These are phyloP conservation scores for Xylaria sp. DNA, from an alignment of 2,329 filamentous ascomycete species.

Conservation along the genomic window DNA sequence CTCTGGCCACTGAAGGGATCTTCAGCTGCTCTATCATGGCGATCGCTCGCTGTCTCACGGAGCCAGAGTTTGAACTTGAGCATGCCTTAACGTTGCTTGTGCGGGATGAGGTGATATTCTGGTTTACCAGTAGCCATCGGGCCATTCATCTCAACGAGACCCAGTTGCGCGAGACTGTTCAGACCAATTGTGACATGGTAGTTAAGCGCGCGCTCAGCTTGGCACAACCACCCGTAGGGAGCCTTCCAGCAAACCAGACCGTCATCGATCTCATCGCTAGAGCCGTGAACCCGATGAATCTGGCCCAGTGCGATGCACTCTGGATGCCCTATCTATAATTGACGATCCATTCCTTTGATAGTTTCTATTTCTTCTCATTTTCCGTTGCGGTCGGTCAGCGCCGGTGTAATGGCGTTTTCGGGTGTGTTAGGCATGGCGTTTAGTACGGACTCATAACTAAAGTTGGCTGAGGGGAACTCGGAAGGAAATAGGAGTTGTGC, in stretches of 20 bases:
- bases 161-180: constrained; percentile 81
- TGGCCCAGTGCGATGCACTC: constrained; percentile 88
- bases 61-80: constrained; percentile 90
- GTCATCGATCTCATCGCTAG: constrained; percentile 94
- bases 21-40: constrained; percentile 97
- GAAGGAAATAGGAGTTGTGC: constrained; percentile 12
- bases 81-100: constrained; percentile 96
- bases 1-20: constrained; percentile 94
- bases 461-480: neutral
- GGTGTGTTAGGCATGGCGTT: constrained; percentile 19
- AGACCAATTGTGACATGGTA: constrained; percentile 88
- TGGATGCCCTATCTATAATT: constrained; percentile 95
- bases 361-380: neutral
- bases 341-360: constrained; percentile 8
- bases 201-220: constrained; percentile 90
- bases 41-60: constrained; percentile 91
- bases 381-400: neutral
- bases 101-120: constrained; percentile 97
- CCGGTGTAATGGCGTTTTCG: neutral
- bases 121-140: constrained; percentile 86
- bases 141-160: constrained; percentile 68
- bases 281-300: constrained; percentile 89
- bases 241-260: constrained; percentile 94
- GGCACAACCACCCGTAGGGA: constrained; percentile 80
- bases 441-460: neutral